These are phyloP conservation scores for Fraxinus americana DNA, from an alignment of 257 asterid genomes.

Conservation along the genomic window DNA sequence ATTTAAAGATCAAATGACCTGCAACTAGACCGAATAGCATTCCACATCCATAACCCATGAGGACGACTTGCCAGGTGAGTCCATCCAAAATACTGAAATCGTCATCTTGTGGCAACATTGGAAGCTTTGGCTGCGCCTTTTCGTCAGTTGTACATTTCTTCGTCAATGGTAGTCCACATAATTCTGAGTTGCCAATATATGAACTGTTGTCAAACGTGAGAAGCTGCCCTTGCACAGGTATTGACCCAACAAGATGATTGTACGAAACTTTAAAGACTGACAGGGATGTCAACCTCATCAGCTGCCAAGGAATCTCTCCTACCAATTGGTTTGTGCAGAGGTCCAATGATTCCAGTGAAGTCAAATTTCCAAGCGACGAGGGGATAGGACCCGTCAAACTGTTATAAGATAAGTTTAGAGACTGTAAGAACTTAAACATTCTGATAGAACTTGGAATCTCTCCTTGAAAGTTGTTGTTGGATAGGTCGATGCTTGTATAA, in stretches of 20 bases:
- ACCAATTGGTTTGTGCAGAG: conserved; percentile 32
- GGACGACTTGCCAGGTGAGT: conserved; percentile 31
- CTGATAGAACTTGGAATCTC: conserved; percentile 17
- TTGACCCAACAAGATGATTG: conserved; percentile 35
- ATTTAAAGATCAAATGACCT: conserved; percentile 27
- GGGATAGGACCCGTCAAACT: conserved; percentile 26
- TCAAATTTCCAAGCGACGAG: too few species aligned
- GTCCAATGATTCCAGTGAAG: conserved; percentile 33
- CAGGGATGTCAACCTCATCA: conserved; percentile 26
- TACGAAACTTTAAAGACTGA: conserved; percentile 30
- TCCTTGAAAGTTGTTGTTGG: conserved; percentile 27
- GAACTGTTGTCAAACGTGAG: conserved; percentile 30
- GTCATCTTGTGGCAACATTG: not conserved
- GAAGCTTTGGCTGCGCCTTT: not conserved
- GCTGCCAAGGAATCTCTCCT: conserved; percentile 35
- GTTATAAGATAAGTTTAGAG: conserved; percentile 33
- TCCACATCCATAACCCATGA: conserved; percentile 36
- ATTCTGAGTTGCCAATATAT: conserved; percentile 25
- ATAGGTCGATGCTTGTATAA: conserved; percentile 23
- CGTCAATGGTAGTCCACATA: conserved; percentile 31
- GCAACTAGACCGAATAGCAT: conserved; percentile 16
- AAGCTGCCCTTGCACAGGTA: conserved; percentile 32
- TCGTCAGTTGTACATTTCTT: too few species aligned
- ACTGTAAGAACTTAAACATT: conserved; percentile 1
- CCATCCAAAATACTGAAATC: conserved; percentile 19